Evolutionary conservation across 768 basidiomycete genomes (phyloP), one percentile per base, ranked within the genome.

Genomic region (Naganishia randhawae): DNA sequence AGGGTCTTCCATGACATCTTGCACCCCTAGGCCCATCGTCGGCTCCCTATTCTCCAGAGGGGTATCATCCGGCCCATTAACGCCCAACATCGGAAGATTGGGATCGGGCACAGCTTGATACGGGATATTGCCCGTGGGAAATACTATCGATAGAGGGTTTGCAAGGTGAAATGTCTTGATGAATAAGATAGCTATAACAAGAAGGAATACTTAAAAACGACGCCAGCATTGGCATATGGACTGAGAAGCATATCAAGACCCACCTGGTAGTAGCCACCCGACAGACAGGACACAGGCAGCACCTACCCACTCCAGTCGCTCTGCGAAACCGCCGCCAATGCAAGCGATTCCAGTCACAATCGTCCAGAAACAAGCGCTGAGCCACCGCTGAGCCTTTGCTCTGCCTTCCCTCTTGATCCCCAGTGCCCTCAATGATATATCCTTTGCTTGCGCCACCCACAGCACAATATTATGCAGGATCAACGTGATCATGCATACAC

Each of bases 151-250:
- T 3, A 93, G 83, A 1, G 93, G 93, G 2, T 87, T 86, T 67
- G 87, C 86, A 81, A 96, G 88, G 75, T 91, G 87, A 81, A 95
- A 92, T 4, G 87, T 86, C 31, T 84, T 84, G 71, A 95, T 86
- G 80, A 94, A 92, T 64, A 90, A 80, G 55, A 91, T 74, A 17
- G 91, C 89, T 61, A 22, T 16, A 17, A n/a, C 17, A 16, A 62
- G 3, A n/a, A 6, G 45, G n/a, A 11, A n/a, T 7, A 22, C 3
- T 48, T 3, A 48, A 4, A 6, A 27, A 41, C n/a, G 25, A 19
- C 9, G 31, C 33, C 3, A 29, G 25, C 25, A 11, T 33, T 11
- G 45, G 25, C 10, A 50, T 17, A 33, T 3, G 14, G 35, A 8
- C 13, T 6, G 29, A 32, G 0, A 39, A n/a, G 39, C n/a, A 32